These are phyloP conservation scores for Ampelomyces quisqualis DNA, from an alignment of 2,329 filamentous ascomycete genomes.

Conservation along the genomic window DNA sequence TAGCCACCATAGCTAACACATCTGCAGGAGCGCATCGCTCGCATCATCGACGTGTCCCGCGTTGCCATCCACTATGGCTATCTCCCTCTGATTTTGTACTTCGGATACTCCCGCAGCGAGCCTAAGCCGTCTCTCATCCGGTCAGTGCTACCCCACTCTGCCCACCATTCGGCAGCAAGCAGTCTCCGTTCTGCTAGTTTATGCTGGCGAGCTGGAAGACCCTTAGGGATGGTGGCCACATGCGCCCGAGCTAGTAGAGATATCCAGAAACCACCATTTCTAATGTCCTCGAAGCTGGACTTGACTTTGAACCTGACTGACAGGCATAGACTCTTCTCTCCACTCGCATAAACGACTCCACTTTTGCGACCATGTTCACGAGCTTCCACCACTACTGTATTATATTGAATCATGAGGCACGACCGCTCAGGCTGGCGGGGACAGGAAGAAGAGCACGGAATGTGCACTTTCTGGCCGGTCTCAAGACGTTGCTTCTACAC, in stretches of 20 bases:
- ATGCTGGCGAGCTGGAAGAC: neutral
- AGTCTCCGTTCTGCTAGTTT: neutral
- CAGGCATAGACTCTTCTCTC: conserved; percentile 40
- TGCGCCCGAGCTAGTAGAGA: neutral
- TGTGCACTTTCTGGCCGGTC: no score
- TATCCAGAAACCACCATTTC: neutral
- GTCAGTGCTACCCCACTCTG: conserved; percentile 47
- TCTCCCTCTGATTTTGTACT: conserved; percentile 92
- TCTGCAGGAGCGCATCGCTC: conserved; percentile 88
- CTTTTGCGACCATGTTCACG: conserved; percentile 13
- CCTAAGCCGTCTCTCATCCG: conserved; percentile 79
- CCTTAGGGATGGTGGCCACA: neutral
- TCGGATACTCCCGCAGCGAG: conserved; percentile 93
- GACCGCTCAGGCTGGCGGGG: conserved; percentile 17
- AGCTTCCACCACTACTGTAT: conserved; percentile 29
- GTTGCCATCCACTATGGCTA: conserved; percentile 98
- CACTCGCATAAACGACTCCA: conserved; percentile 34
- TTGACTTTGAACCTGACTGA: conserved; percentile 14
- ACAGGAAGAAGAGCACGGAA: no score
- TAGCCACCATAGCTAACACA: conserved; percentile 29
- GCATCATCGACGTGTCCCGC: conserved; percentile 91
- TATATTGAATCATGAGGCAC: conserved; percentile 34
- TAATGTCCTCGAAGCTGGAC: no score
- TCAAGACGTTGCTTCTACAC: conserved; percentile 5
- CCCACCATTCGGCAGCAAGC: neutral